Conservation (phyloP, 495 filamentous ascomycete genomes). For the Arthonia radiata region DNA sequence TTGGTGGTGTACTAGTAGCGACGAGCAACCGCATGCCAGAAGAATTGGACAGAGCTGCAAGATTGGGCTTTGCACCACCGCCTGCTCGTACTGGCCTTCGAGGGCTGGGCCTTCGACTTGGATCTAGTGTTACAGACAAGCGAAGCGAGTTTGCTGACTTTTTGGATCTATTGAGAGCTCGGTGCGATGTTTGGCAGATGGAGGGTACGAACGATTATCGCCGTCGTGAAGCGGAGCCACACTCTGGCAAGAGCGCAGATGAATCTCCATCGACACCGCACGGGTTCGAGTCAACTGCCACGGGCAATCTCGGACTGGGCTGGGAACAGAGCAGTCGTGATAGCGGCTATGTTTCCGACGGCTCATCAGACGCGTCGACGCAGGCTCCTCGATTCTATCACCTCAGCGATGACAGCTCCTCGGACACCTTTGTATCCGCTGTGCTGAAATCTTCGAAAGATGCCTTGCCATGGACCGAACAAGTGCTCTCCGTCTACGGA, state of each 20-base stretch:
- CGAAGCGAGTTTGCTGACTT: constrained; percentile 47
- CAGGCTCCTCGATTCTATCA: too few species aligned
- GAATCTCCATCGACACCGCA: neutral
- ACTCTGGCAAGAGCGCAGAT: neutral
- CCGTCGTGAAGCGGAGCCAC: constrained; percentile 18
- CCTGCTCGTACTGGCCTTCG: constrained; percentile 10
- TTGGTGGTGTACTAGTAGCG: constrained; percentile 46
- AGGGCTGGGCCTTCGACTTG: constrained; percentile 25
- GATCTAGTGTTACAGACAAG: too few species aligned
- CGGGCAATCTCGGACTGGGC: neutral
- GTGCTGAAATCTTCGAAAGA: too few species aligned
- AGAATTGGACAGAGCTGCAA: constrained; percentile 41
- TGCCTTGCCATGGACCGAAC: constrained; percentile 29
- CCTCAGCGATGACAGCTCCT: too few species aligned
- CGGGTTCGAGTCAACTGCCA: neutral
- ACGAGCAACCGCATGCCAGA: constrained; percentile 54
- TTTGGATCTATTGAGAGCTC: constrained; percentile 36
- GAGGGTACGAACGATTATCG: constrained; percentile 41
- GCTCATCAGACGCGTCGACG: too few species aligned
- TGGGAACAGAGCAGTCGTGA: neutral
- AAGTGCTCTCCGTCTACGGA: constrained; percentile 30
- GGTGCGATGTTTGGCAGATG: constrained; percentile 52
- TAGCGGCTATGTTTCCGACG: too few species aligned
- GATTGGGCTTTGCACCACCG: constrained; percentile 28
- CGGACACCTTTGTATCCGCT: too few species aligned